Base-by-base conservation (phyloP, 345 rosid species). In the Populus tremula region DNA sequence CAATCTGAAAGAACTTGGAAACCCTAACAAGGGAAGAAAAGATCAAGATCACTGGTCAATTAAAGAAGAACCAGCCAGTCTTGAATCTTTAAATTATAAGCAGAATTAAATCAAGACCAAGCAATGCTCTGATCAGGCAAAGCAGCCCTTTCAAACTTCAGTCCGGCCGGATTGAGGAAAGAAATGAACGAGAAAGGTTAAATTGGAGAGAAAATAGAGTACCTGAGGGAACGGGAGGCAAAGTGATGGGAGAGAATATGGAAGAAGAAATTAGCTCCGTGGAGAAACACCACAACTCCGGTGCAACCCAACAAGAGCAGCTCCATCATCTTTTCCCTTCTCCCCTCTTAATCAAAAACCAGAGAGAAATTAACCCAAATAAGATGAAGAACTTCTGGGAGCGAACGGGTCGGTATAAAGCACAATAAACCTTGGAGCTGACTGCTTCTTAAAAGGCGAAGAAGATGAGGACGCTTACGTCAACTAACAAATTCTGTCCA, bases 241-340 rank as follows among this genome's bases (percentile, higher is more conserved):
- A 90, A 64, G 59, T 87, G 90, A 9, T 88, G 85, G n/a, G 89
- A 77, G 63, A 90, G 84, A 74, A 80, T 43, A 69, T 87, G 89
- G 86, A 90, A 90, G 85, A 90, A 73, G 84, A 90, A 87, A 81
- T 87, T 86, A 72, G 89, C 93, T 27, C 90, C 91, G 38, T 90
- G 93, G 36, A 90, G 91, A 82, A 88, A 83, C 82, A 88, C 85
- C 78, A 90, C 91, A 27, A 87, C 67, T 68, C 91, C 91, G 0
- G 90, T 83, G 69, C 91, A 88, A 2, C 91, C 89, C 77, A 88
- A 74, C 54, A 87, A 78, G 25, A 90, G 84, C 8, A 90, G 76
- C 82, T 87, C 93, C 80, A 87, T 79, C 89, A 82, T 85, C 87
- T 71, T 84, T 23, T 29, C 6, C 62, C 6, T 4, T 35, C n/a